Evolutionary conservation across 352 stramenopile species (phyloP).

Genomic region (Phytophthora crassamura): DNA sequence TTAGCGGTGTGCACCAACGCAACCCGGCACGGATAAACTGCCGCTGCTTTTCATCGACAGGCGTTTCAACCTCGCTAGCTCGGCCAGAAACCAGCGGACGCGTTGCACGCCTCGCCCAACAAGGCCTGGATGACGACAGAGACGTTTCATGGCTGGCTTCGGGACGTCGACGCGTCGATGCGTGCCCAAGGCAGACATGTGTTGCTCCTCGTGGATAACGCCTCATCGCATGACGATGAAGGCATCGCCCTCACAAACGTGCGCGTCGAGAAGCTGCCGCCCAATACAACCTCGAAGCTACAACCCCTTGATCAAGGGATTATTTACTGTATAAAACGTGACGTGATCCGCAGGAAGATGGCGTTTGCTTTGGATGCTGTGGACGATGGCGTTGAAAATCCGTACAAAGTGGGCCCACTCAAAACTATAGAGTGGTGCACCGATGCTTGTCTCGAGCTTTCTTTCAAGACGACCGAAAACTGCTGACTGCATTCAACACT

Average conservation of each 20-base stretch:
- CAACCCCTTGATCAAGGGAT: conserved; percentile 9
- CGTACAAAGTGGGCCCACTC: conserved; percentile 2
- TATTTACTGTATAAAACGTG: conserved; percentile 6
- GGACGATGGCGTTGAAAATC: neutral
- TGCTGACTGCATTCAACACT: conserved; percentile 7
- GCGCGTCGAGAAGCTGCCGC: neutral
- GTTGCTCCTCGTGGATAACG: conserved; percentile 3
- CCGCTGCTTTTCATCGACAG: neutral
- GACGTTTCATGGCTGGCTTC: neutral
- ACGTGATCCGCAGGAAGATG: conserved; percentile 3
- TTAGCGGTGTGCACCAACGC: conserved; percentile 3
- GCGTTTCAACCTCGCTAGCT: neutral
- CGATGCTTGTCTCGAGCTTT: neutral
- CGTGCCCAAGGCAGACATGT: neutral
- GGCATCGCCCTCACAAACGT: neutral
- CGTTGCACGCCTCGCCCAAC: neutral
- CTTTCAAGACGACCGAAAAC: conserved; percentile 3
- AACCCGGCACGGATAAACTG: neutral
- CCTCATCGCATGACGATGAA: conserved; percentile 1
- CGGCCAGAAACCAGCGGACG: neutral
- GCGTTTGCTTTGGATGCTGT: neutral
- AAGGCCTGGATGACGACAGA: conserved; percentile 10
- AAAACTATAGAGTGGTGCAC: conserved; percentile 3
- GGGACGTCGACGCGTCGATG: neutral
- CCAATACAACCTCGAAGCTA: conserved; percentile 5